phyloP scores from a whole-genome alignment of 2,329 filamentous ascomycete genomes.

The Cryphonectria carpinicola region DNA sequence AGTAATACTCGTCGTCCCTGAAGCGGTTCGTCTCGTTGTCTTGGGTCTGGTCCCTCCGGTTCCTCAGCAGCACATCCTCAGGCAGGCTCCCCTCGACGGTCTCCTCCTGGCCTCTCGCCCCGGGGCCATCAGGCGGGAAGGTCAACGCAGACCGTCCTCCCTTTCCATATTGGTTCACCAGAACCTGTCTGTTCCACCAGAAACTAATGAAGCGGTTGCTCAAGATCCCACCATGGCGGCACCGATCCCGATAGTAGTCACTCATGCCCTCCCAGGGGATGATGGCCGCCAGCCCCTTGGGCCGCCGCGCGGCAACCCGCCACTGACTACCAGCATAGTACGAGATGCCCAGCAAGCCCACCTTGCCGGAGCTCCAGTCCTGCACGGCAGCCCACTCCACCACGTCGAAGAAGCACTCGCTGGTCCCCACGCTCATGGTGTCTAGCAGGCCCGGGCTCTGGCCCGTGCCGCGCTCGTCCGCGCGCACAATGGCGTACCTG shows the following conservation, averaged over 20 bases:
- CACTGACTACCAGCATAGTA: slow-evolving; percentile 54
- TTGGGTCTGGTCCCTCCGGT: slow-evolving; percentile 51
- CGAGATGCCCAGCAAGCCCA: slow-evolving; percentile 52
- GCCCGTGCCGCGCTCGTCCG: slow-evolving; percentile 53
- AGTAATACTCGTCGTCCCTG: slow-evolving; percentile 66
- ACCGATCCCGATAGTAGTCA: slow-evolving; percentile 60
- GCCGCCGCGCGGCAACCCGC: slow-evolving; percentile 51
- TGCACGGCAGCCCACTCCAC: slow-evolving; percentile 54
- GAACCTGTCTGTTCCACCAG: slow-evolving; percentile 71
- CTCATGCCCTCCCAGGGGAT: slow-evolving; percentile 58
- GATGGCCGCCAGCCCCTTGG: slow-evolving; percentile 52
- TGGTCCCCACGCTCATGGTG: slow-evolving; percentile 53
- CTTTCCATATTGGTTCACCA: slow-evolving; percentile 70
- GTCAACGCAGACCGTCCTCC: slow-evolving; percentile 36
- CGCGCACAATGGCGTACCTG: slow-evolving; percentile 60
- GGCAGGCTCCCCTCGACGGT: slow-evolving; percentile 63
- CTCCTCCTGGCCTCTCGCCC: slow-evolving; percentile 42
- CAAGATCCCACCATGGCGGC: slow-evolving; percentile 64
- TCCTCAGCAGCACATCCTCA: slow-evolving; percentile 53
- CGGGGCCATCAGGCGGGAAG: slow-evolving; percentile 38
- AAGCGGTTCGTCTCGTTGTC: slow-evolving; percentile 57
- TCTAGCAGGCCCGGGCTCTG: slow-evolving; percentile 53
- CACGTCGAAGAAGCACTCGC: slow-evolving; percentile 53
- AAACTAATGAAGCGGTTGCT: slow-evolving; percentile 62
- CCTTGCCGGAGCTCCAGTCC: slow-evolving; percentile 52